These are phyloP conservation scores for Tranzscheliella williamsii DNA, from an alignment of 1,284 basidiomycete species.

Conservation along the genomic window DNA sequence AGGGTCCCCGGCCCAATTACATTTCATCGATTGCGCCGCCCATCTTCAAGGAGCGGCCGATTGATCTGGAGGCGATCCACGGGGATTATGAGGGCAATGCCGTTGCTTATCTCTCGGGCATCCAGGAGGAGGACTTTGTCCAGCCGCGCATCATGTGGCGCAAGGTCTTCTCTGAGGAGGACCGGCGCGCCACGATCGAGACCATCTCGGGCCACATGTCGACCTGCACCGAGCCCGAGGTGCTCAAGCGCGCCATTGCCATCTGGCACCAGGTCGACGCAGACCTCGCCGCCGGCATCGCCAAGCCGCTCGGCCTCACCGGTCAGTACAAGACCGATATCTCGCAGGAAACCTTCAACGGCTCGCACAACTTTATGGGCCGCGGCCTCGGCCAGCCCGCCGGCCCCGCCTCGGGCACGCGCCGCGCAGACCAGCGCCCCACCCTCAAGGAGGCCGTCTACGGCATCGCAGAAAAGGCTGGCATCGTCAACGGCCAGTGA, in stretches of 20 bases:
- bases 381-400: slow-evolving; percentile 12
- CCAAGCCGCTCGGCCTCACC: slow-evolving; percentile 30
- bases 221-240: slow-evolving; percentile 21
- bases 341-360: slow-evolving; percentile 26
- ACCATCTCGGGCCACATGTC: slow-evolving; percentile 45
- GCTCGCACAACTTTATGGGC: slow-evolving; percentile 43
- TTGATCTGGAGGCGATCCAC: slow-evolving; percentile 24
- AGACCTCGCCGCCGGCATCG: slow-evolving; percentile 35
- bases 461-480: slow-evolving; percentile 11
- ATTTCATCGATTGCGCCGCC: slow-evolving; percentile 37
- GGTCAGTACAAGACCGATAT: slow-evolving; percentile 39
- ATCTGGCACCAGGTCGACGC: slow-evolving; percentile 46
- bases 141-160: slow-evolving; percentile 80
- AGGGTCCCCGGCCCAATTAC: slow-evolving; percentile 43
- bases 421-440: slow-evolving; percentile 6
- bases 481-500: slow-evolving; percentile 8
- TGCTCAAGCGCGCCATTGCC: slow-evolving; percentile 26
- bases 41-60: slow-evolving; percentile 15
- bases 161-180: slow-evolving; percentile 73
- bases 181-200: slow-evolving; percentile 18
- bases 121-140: slow-evolving; percentile 75
- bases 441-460: slow-evolving; percentile 13
- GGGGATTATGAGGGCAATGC: slow-evolving; percentile 62
- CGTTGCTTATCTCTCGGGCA: slow-evolving; percentile 70
- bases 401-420: slow-evolving; percentile 1